These are phyloP conservation scores for Lasiodiplodia hormozganensis DNA, from an alignment of 2,329 filamentous ascomycete genomes.

Conservation along the genomic window DNA sequence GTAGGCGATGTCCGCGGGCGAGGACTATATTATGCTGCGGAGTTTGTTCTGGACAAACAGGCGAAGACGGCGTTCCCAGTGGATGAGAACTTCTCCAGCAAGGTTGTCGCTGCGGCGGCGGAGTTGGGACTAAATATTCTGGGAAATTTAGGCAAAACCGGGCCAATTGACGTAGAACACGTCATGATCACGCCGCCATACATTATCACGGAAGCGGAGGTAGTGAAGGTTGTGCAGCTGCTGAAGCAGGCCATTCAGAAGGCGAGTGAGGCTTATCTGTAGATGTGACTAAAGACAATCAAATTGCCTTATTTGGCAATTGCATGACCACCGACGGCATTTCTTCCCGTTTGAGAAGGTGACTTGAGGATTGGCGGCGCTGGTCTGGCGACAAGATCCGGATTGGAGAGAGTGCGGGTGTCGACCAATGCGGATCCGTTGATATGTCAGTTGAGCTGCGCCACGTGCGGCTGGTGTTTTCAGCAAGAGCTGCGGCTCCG, in stretches of 20 bases:
- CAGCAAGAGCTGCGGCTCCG: constrained; percentile 13
- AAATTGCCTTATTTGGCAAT: constrained; percentile 9
- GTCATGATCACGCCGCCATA: constrained; percentile 26
- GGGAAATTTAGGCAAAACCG: constrained; percentile 25
- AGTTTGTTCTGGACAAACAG: constrained; percentile 23
- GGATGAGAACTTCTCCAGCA: constrained; percentile 12
- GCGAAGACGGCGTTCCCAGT: constrained; percentile 15
- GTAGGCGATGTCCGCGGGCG: constrained; percentile 25
- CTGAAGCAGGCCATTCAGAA: constrained; percentile 21
- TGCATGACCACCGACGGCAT: background rate
- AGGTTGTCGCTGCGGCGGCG: constrained; percentile 14
- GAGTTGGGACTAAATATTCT: constrained; percentile 19
- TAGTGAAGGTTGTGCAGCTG: constrained; percentile 10
- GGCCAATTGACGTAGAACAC: constrained; percentile 22
- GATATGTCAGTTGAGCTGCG: constrained; percentile 12
- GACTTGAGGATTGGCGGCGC: background rate
- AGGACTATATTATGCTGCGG: constrained; percentile 11
- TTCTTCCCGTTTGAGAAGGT: constrained; percentile 1
- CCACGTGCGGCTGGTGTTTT: constrained; percentile 9
- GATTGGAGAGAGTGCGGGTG: background rate
- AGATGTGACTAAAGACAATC: constrained; percentile 8
- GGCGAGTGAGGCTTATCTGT: constrained; percentile 24
- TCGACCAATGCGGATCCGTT: background rate
- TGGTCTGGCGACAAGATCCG: background rate
- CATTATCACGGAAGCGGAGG: constrained; percentile 21